Percentiles rank a stretch among this genome's conserved stretches.
phyloP scores from a whole-genome alignment of 2,329 filamentous ascomycete genomes.

The Lecanicillium sp. region DNA sequence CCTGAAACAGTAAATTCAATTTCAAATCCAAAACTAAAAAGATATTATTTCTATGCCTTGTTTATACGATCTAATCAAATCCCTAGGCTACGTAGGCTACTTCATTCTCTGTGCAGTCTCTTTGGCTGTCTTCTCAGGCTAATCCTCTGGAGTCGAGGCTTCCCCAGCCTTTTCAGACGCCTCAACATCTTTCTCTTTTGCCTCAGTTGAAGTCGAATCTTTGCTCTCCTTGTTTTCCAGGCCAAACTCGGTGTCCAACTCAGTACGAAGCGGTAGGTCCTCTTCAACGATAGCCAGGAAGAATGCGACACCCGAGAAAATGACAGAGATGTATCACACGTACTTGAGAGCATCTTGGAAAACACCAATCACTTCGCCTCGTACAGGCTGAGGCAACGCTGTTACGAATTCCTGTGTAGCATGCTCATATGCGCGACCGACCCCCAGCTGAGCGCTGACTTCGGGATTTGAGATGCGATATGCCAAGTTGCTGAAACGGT shows the following conservation, averaged over 20 bases:
- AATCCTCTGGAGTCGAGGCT: not conserved
- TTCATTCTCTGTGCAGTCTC: not conserved
- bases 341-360: conserved; percentile 15
- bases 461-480: not conserved
- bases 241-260: conserved; percentile 20
- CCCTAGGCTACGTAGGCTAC: not conserved
- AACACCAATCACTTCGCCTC: conserved; percentile 16
- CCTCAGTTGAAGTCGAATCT: not conserved
- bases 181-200: not conserved
- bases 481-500: conserved; percentile 8
- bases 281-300: conserved; percentile 18
- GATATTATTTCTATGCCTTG: not conserved
- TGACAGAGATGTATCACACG: conserved; percentile 16
- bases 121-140: not conserved
- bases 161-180: not conserved
- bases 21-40: too few relatives aligned
- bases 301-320: conserved; percentile 14
- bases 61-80: not conserved
- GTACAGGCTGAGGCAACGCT: conserved; percentile 12
- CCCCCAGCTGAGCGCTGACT: conserved; percentile 11
- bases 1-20: not conserved
- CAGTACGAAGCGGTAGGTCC: conserved; percentile 16
- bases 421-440: conserved; percentile 19
- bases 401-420: conserved; percentile 17
- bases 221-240: not conserved